Evolutionary conservation across 495 filamentous ascomycete genomes (phyloP), one percentile per base, ranked within the genome.

Genomic region (Pyrenula aspistea): DNA sequence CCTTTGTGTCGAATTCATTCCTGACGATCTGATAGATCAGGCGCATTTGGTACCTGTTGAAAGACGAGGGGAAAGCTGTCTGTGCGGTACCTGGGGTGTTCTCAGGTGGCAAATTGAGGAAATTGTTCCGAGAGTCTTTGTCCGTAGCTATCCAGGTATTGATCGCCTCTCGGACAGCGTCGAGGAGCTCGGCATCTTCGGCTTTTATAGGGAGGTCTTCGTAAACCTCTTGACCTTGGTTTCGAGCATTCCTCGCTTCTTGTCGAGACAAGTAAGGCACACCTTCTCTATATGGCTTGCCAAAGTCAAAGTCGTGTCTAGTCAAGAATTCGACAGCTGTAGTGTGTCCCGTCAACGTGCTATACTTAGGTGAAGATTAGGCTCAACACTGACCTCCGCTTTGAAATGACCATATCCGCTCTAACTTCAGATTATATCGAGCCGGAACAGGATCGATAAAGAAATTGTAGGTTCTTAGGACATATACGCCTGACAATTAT

Each of bases 11-110:
- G 31, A 42, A 89, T 61, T 86, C 83, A 10, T 71, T 68, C 11
- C 78, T 77, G 31, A 91, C 71, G 2, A 89, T 66, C 57, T 89
- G 84, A 62, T 89, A 81, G 3, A 91, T 74, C 19, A 91, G 74
- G 15, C 80, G 73, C 58, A 82, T 83, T 59, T 91, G 82, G 53
- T 72, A 78, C 12, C 63, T 67, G 53, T 66, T 78, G 52, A 79
- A 50, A 0, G 56, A 58, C n/a, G 49, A 22, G 3, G 65, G 63
- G 53, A 64, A 56, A 24, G 24, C 31, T 11, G 42, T 60, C 1
- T 54, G 24, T 2, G 53, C 20, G 8, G 53, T 21, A 12, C 20
- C 49, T 19, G 36, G 31, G 23, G 53, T n/a, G n/a, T 22, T 64
- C 3, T 66, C 62, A 25, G 68, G 65, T 12, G 67, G 68, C 21